Evolutionary conservation across 202 grass and related monocot species (phyloP), one percentile per base, ranked within the genome.

Genomic region (Musa balbisiana): DNA sequence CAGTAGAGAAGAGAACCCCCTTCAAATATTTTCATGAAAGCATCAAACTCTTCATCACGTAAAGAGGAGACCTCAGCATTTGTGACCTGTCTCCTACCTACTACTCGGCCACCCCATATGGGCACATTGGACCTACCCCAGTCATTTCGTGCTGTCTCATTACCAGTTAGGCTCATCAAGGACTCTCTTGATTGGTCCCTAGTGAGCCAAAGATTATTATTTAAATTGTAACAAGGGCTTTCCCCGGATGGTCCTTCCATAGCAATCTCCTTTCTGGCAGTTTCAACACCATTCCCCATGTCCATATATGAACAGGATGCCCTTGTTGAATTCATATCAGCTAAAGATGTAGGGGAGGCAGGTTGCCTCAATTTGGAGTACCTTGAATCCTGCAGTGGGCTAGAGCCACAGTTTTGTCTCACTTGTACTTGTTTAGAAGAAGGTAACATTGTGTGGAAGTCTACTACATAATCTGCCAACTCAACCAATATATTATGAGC

Each of bases 1-100:
- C 91, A 98, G 58, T 98, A 98, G 52, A 98, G 86, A 90, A 98
- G 91, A 79, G 91, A 98, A 68, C 89, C 91, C 55, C 85, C 88
- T 87, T 98, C 95, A 79, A 92, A 98, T 83, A 98, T 94, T 86
- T 98, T 98, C 81, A 94, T 86, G 79, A 98, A 98, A n/a, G 91
- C 79, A 75, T 90, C 88, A 53, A 86, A 94, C 77, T 94, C 95
- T 76, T 98, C 95, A 76, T 76, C 79, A 86, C 82, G 84, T 69
- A 94, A 67, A 79, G 81, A 86, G 73, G 90, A 87, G 53, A 72
- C 91, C 49, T 78, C 87, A 53, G 79, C 60, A 75, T 82, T 94
- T 82, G 83, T 92, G 76, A 87, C 87, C 75, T 98, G 88, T 73
- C 80, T 53, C 64, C 88, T 83, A 67, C 87, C 89, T 77, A 93